Evolutionary conservation across 257 asterid genomes (phyloP).

Genomic region (Fraxinus americana): DNA sequence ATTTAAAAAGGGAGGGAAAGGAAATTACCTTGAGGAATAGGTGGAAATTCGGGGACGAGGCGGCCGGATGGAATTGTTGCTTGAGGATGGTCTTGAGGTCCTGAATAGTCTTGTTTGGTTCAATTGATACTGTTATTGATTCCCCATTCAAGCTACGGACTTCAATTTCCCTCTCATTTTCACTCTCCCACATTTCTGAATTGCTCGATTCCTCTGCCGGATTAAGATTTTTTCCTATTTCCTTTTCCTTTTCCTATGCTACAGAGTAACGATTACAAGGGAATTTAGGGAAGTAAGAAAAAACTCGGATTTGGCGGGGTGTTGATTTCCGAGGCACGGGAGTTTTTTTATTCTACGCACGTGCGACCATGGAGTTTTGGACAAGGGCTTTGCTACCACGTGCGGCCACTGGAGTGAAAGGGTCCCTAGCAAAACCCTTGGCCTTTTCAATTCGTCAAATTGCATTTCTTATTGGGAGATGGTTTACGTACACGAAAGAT

Average conservation of each 20-base stretch:
- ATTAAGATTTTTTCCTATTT: background rate
- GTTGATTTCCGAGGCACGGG: background rate
- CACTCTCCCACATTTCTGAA: constrained; percentile 36
- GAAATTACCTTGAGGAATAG: constrained; percentile 64
- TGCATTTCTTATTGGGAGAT: too few relatives aligned
- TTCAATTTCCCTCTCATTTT: constrained; percentile 42
- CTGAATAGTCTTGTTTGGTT: constrained; percentile 49
- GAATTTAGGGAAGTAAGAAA: background rate
- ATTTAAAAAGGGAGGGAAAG: background rate
- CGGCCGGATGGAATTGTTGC: constrained; percentile 48
- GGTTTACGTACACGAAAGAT: too few relatives aligned
- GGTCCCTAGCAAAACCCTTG: too few relatives aligned
- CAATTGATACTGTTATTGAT: constrained; percentile 46
- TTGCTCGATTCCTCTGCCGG: background rate
- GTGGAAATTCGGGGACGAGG: constrained; percentile 74
- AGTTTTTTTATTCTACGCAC: background rate
- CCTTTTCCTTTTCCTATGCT: background rate
- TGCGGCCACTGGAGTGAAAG: too few relatives aligned
- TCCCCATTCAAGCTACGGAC: constrained; percentile 79
- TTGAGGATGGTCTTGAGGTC: constrained; percentile 64
- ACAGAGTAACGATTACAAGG: background rate
- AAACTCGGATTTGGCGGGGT: background rate
- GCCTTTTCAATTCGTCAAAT: too few relatives aligned
- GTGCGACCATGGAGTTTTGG: background rate
- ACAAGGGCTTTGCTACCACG: too few relatives aligned